phyloP scores from a whole-genome alignment of 805 yeast genomes.

The Helenozyma baotianmanensis region DNA sequence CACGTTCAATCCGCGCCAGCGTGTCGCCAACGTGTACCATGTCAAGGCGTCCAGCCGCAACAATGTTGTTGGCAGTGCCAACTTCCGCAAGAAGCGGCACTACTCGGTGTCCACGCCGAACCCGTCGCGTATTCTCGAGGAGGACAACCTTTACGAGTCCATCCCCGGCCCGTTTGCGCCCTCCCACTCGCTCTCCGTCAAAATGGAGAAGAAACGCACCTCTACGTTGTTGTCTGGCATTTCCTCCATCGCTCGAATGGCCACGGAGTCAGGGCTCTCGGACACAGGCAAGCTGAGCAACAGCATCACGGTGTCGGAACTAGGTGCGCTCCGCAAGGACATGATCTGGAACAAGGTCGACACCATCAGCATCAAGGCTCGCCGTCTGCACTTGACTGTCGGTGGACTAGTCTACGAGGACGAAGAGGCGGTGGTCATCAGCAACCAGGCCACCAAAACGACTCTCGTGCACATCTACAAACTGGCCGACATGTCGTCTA shows the following conservation, averaged over 20 bases:
- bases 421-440: slow-evolving; percentile 59
- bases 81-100: slow-evolving; percentile 19
- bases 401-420: slow-evolving; percentile 42
- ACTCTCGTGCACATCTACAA: slow-evolving; percentile 50
- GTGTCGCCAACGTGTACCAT: slow-evolving; percentile 50
- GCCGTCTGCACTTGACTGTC: slow-evolving; percentile 29
- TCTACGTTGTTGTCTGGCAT: slow-evolving; percentile 39
- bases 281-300: slow-evolving; percentile 20
- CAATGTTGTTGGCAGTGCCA: slow-evolving; percentile 2
- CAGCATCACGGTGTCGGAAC: slow-evolving; percentile 7
- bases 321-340: slow-evolving; percentile 51
- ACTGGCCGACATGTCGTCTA: slow-evolving; percentile 27
- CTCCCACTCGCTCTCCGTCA: slow-evolving; percentile 22
- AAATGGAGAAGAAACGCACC: slow-evolving; percentile 41
- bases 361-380: slow-evolving; percentile 29
- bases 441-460: slow-evolving; percentile 38
- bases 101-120: slow-evolving; percentile 37
- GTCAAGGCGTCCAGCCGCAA: slow-evolving; percentile 35
- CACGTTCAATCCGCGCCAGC: slow-evolving; percentile 48
- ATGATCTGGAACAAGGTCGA: slow-evolving; percentile 63
- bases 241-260: slow-evolving; percentile 44
- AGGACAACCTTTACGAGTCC: slow-evolving; percentile 21
- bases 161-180: slow-evolving; percentile 3
- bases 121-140: slow-evolving; percentile 40
- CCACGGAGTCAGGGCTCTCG: slow-evolving; percentile 30